A percentile compares a stretch with the other conserved stretches of the same genome.
Conservation (phyloP, 306 rosid species). For the Quercus agrifolia region DNA sequence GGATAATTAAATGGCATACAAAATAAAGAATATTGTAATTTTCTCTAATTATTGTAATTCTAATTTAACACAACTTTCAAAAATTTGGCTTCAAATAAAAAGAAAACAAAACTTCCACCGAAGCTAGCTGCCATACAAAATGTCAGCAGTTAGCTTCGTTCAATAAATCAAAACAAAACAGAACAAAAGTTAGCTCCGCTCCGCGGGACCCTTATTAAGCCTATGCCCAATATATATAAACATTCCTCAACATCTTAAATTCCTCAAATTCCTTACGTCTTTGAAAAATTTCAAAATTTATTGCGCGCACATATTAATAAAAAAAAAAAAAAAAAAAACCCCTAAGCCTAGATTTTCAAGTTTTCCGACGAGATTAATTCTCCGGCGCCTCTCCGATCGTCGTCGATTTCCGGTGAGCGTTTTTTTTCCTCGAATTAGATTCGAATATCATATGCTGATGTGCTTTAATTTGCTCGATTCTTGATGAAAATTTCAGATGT, state of each 20-base stretch:
- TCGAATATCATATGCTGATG: background rate
- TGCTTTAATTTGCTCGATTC: background rate
- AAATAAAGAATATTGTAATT: too few species aligned
- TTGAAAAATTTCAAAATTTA: background rate
- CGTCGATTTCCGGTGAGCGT: background rate
- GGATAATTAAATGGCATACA: too few species aligned
- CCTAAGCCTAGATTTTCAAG: background rate
- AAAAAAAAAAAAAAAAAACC: background rate
- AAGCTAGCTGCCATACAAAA: too few species aligned
- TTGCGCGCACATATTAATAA: background rate
- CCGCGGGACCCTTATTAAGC: background rate
- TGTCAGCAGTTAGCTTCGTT: too few species aligned
- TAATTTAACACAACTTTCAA: too few species aligned
- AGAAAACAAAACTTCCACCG: too few species aligned
- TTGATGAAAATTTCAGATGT: background rate
- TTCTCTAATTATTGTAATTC: too few species aligned
- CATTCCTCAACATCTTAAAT: background rate
- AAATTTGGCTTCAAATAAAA: too few species aligned
- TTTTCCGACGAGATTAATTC: background rate
- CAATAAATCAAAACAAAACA: too few species aligned
- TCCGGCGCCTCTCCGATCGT: background rate
- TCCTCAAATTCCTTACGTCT: background rate
- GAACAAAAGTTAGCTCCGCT: background rate
- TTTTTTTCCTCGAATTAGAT: background rate
- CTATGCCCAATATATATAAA: background rate